Base-by-base conservation (phyloP, 108 stramenopile species). In the Nitzschia palea region DNA sequence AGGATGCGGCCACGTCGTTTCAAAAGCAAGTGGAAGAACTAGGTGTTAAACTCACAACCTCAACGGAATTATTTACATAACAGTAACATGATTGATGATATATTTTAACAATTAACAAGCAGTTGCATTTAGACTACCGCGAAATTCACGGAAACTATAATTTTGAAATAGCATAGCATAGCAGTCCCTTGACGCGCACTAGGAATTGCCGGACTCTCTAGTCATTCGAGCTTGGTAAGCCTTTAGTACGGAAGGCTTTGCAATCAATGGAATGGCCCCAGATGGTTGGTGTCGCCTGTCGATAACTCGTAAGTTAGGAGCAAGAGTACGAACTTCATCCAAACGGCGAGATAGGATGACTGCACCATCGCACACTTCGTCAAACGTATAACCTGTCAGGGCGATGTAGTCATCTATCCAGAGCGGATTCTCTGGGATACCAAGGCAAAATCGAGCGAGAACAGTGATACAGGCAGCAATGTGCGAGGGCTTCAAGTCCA, bases 1-100 rank as follows among this genome's bases (percentile, higher is more conserved):
- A 97, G 79, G 77, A 67, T 29, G 78, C 72, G 1, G 90, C 71
- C 8, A 64, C 74, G 18, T 36, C 47, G 12, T 95, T 95, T 64
- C 37, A 85, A 32, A 57, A 61, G 3, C 84, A 91, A 47, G 89
- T 96, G 95, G 50, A 63, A 20, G 62, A 33, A 15, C 37, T 47
- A 25, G 88, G 88, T 25, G 85, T 89, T 2, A 53, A 57, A 25
- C 70, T 86, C 4, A 36, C 29, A 35, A 58, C 29, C n/a, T 59
- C 80, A 10, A 29, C 69, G 2, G 44, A 74, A 34, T 27, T 45
- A 22, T 62, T 62, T 59, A 23, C 25, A 20, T 59, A 51, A 18
- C 23, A 51, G 50, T 18, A 51, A 6, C n/a, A n/a, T n/a, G n/a
- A n/a, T n/a, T n/a, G n/a, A n/a, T n/a, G n/a, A n/a, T n/a, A n/a